A percentile compares a stretch with the other conserved stretches of the same genome.
Evolutionary conservation across 169 alveolate species (phyloP).

Genomic region (Plasmodium vinckei): DNA sequence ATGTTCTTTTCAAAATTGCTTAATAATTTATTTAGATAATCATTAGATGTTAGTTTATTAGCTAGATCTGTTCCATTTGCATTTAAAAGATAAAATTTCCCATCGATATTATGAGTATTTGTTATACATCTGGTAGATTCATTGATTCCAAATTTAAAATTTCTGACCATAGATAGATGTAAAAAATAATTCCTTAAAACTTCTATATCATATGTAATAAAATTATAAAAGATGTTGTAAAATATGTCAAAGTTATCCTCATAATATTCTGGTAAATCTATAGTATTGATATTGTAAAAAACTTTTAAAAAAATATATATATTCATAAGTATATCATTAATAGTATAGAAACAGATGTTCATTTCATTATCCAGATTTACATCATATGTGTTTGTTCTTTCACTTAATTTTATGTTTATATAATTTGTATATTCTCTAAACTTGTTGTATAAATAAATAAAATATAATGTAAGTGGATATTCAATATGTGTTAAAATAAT

Average conservation of each 20-base stretch:
- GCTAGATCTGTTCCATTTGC: neutral
- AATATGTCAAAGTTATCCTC: conserved; percentile 64
- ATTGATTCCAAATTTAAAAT: neutral
- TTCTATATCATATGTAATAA: conserved; percentile 23
- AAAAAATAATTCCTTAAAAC: conserved; percentile 3
- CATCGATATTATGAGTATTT: too few relatives aligned
- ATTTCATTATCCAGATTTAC: neutral
- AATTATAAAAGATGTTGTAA: conserved; percentile 22
- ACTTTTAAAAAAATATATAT: conserved; percentile 26
- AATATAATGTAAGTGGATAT: conserved; percentile 40
- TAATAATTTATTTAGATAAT: neutral
- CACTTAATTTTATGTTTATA: conserved; percentile 8
- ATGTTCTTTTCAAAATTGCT: conserved; percentile 13
- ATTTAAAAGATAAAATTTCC: neutral
- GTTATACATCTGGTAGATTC: neutral
- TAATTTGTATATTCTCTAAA: conserved; percentile 21
- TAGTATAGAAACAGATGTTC: conserved; percentile 4
- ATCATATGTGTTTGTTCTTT: neutral
- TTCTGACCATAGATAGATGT: neutral
- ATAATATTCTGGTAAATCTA: conserved; percentile 60
- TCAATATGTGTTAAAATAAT: conserved; percentile 66
- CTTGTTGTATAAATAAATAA: conserved; percentile 22
- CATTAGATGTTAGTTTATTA: neutral
- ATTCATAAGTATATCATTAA: conserved; percentile 22
- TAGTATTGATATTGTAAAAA: conserved; percentile 15